Conservation (phyloP, 2,329 filamentous ascomycete genomes). For the Calonectria leucothoes region DNA sequence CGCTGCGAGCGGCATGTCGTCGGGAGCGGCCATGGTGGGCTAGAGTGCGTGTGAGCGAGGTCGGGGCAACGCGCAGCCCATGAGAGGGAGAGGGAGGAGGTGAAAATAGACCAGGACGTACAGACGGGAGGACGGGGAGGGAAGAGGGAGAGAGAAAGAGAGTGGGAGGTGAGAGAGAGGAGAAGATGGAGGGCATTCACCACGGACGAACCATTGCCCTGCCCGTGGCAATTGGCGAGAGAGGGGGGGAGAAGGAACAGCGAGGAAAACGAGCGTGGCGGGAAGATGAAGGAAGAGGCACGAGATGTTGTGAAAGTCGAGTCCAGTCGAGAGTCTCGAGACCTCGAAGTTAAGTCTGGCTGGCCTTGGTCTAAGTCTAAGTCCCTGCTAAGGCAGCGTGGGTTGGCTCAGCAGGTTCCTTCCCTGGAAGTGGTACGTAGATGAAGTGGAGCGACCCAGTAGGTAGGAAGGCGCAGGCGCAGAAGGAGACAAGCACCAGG, state of each 20-base stretch:
- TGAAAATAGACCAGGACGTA: constrained; percentile 9
- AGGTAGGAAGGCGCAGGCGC: constrained; percentile 21
- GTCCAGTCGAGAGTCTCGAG: constrained; percentile 37
- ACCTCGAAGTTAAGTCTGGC: constrained; percentile 41
- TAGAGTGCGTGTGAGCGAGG: constrained; percentile 39
- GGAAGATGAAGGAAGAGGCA: constrained; percentile 36
- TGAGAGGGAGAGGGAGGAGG: constrained; percentile 22
- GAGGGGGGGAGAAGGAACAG: constrained; percentile 22
- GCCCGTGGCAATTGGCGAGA: constrained; percentile 49
- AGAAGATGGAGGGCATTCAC: constrained; percentile 43
- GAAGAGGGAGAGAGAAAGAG: constrained; percentile 26
- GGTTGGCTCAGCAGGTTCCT: constrained; percentile 41
- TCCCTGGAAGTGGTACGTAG: constrained; percentile 26
- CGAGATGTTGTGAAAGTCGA: constrained; percentile 41
- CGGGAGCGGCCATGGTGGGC: constrained; percentile 49
- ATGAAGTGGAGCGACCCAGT: constrained; percentile 21
- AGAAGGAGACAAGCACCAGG: constrained; percentile 19
- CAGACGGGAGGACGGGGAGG: constrained; percentile 21
- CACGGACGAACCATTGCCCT: constrained; percentile 53
- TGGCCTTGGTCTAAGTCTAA: constrained; percentile 44
- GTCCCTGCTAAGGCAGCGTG: constrained; percentile 37
- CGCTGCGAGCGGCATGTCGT: constrained; percentile 45
- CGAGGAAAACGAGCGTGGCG: constrained; percentile 40
- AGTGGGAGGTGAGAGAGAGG: constrained; percentile 28
- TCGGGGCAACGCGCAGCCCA: constrained; percentile 36